Evolutionary conservation across 176 grass and related monocot species (phyloP), one percentile per base, ranked within the genome.

Genomic region (Panicum miliaceum): DNA sequence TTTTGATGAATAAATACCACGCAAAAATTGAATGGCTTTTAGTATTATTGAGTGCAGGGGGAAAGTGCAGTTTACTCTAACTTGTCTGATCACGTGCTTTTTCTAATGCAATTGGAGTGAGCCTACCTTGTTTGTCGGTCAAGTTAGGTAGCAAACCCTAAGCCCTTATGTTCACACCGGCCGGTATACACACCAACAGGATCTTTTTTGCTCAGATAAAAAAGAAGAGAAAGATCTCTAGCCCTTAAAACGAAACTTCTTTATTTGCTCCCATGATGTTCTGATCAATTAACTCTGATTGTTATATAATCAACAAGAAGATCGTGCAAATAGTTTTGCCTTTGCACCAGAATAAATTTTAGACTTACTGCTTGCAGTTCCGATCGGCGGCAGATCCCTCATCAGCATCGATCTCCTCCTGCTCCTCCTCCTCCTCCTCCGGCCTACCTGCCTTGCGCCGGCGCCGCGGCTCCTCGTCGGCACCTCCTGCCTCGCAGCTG

Each of bases 141-240:
- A 71, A 83, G 54, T 26, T 37, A 53, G 54, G 64, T 54, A 26
- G 41, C 50, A 73, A 81, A 50, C 68, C 38, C 68, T 74, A 81
- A 84, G 35, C 48, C 69, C 20, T 22, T 58, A 13, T 46, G 87
- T 80, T 84, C 75, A 64, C 76, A 84, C 63, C 20, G 68, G 22
- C 52, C 19, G 52, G 52, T 8, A 5, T 37, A 10, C 12, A 42
- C 45, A 16, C n/a, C 14, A 4, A 45, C 8, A 0, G 37, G 13
- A 4, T 38, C 47, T 7, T 67, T 48, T 25, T 15, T 12, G 4
- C 78, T 79, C 67, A 37, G 68, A 20, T 3, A 52, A 35, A 22
- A 20, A 9, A 53, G 2, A 29, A 74, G 3, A 48, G 0, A 73
- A 26, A 72, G 19, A 73, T 3, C 50, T 50, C n/a, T 26, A 29